Base-by-base conservation (phyloP, 23 red algal genomes). In the Gracilaria caudata region DNA sequence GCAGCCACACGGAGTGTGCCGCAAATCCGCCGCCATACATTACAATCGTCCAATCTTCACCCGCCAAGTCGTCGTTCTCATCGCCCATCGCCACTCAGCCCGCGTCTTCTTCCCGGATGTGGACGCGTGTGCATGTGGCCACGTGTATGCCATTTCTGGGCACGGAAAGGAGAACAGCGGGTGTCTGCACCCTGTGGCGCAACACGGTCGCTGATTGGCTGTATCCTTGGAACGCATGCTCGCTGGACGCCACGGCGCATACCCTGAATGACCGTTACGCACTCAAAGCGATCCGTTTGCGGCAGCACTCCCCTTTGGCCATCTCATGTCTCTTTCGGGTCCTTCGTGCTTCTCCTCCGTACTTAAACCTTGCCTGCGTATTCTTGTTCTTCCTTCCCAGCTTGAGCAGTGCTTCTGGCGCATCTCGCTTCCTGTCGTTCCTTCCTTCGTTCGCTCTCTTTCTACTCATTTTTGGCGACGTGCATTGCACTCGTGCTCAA, bases 231-330 rank as follows among this genome's bases (percentile, higher is more conserved):
- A 66, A 66, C 30, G 30, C 61, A 7, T 66, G 14, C 58, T 33
- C 61, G 61, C 61, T 66, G 61, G 26, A 66, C 61, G 61, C 61
- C 61, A 66, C 61, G 61, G 61, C 26, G 61, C 61, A 66, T 75
- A 4, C 39, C 23, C 70, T 13, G 37, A 33, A 33, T 75, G 70
- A 75, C 70, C 70, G 70, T 75, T 75, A 75, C 70, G 37, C 43
- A 0, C 0, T n/a, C 29, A 34, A 43, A 29, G 4, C 70, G 70
- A 75, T 75, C 70, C 70, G 70, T 75, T 75, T 75, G 43, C 20
- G 70, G 70, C 0, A 26, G 33, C 70, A 75, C 6, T 36, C 30
- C 32, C 11, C 40, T 75, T 47, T 29, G 70, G 12, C 7, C 38
- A 20, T 10, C 21, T 16, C 49, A 17, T 26, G 70, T 49, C 43